Percentiles rank a stretch among this genome's conserved stretches.
Evolutionary conservation across 768 basidiomycete species (phyloP).

Genomic region (Erythrobasidium yunnanense): DNA sequence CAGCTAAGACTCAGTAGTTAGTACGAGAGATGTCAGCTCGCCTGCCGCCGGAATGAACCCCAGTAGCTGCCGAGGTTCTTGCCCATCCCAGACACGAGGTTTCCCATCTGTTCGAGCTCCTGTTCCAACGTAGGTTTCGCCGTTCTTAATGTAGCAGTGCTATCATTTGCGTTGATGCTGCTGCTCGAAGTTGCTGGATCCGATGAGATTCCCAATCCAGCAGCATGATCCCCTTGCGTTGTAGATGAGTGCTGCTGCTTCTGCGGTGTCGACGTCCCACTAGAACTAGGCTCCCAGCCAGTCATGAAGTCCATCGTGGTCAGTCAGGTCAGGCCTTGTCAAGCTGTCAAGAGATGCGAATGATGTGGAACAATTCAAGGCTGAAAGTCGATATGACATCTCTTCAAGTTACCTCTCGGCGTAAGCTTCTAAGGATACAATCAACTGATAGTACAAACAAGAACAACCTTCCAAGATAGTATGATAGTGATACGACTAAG

Average conservation of each 20-base stretch:
- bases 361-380: no score
- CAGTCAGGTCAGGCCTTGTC: no score
- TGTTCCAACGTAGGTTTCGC: slow-evolving; percentile 12
- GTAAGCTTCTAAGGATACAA: no score
- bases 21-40: not conserved
- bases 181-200: not conserved
- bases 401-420: no score
- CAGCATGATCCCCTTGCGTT: not conserved
- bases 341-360: no score
- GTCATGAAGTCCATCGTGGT: no score
- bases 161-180: not conserved
- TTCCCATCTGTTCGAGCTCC: slow-evolving; percentile 25
- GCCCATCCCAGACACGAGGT: slow-evolving; percentile 9
- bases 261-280: not conserved
- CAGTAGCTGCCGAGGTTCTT: slow-evolving; percentile 27
- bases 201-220: not conserved
- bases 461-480: no score
- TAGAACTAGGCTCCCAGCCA: no score
- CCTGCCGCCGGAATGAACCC: slow-evolving; percentile 27
- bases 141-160: not conserved
- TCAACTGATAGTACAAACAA: no score
- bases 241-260: not conserved
- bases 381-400: no score
- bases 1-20: not conserved
- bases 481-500: no score